Conservation (phyloP, 2,329 filamentous ascomycete genomes). For the Biscogniauxia sp. region DNA sequence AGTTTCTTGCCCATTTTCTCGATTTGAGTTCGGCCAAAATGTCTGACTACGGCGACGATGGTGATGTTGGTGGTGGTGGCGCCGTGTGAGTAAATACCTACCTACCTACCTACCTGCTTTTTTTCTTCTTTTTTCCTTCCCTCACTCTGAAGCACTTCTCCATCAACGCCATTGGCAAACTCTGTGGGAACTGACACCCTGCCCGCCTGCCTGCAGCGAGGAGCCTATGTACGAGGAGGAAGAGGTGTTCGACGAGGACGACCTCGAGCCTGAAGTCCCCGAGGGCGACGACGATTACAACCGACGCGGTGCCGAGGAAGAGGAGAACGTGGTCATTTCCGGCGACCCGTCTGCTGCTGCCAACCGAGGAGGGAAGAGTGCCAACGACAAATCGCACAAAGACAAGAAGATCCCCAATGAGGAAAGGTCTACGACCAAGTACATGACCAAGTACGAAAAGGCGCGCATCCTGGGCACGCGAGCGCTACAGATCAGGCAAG, state of each 20-base stretch:
- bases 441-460: slow-evolving; percentile 99
- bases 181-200: not conserved
- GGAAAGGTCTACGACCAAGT: slow-evolving; percentile 88
- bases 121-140: too few species aligned
- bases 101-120: not conserved
- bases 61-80: slow-evolving; percentile 26
- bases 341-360: slow-evolving; percentile 62
- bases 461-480: slow-evolving; percentile 91
- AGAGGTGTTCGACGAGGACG: slow-evolving; percentile 56
- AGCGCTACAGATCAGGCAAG: slow-evolving; percentile 78
- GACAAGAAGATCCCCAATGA: slow-evolving; percentile 90
- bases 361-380: slow-evolving; percentile 48
- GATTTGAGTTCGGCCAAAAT: slow-evolving; percentile 16
- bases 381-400: slow-evolving; percentile 53
- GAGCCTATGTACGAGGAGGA: slow-evolving; percentile 72
- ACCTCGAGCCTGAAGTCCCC: slow-evolving; percentile 53
- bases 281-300: slow-evolving; percentile 51
- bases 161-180: too few species aligned
- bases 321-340: slow-evolving; percentile 58
- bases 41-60: slow-evolving; percentile 33
- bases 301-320: slow-evolving; percentile 53
- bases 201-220: slow-evolving; percentile 45
- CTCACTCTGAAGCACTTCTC: slow-evolving; percentile 5
- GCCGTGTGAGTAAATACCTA: slow-evolving; percentile 13
- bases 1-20: slow-evolving; percentile 3